These are phyloP conservation scores for Kwoniella pini DNA, from an alignment of 768 basidiomycete species.

Conservation along the genomic window DNA sequence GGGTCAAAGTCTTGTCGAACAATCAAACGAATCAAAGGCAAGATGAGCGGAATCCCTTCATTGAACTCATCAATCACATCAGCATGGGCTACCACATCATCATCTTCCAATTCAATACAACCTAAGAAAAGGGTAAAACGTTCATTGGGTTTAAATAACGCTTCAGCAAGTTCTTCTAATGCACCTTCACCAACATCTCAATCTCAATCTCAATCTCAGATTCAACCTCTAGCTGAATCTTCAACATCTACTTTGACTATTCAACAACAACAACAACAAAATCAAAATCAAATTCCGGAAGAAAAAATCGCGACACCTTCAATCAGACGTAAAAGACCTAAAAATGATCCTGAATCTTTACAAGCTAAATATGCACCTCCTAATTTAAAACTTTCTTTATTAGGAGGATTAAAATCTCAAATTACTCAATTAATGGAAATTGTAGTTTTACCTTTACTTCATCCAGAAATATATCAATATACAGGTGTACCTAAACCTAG, in stretches of 20 bases:
- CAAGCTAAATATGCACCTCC: slow-evolving; percentile 71
- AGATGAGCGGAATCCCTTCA: slow-evolving; percentile 34
- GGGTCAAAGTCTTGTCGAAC: too few species aligned
- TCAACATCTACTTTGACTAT: not conserved
- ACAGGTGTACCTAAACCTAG: slow-evolving; percentile 90
- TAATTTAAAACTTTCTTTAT: slow-evolving; percentile 70
- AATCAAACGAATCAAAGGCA: not conserved
- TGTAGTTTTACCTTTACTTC: slow-evolving; percentile 91
- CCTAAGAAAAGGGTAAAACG: slow-evolving; percentile 32
- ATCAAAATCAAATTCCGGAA: not conserved
- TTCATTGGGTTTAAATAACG: slow-evolving; percentile 20
- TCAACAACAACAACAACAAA: slow-evolving; percentile 2
- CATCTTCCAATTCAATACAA: not conserved
- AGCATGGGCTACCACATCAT: slow-evolving; percentile 27
- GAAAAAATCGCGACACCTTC: slow-evolving; percentile 4
- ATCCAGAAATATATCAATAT: slow-evolving; percentile 92
- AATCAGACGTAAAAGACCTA: slow-evolving; percentile 14
- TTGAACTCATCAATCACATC: slow-evolving; percentile 47
- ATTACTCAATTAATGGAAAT: slow-evolving; percentile 92
- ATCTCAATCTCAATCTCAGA: too few species aligned
- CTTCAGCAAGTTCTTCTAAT: slow-evolving; percentile 6
- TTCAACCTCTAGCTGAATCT: not conserved
- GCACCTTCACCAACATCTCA: slow-evolving; percentile 4
- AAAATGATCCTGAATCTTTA: slow-evolving; percentile 20
- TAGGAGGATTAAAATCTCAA: slow-evolving; percentile 82